phyloP scores from a whole-genome alignment of 805 yeast species.

The Nakazawaea wyomingensis region DNA sequence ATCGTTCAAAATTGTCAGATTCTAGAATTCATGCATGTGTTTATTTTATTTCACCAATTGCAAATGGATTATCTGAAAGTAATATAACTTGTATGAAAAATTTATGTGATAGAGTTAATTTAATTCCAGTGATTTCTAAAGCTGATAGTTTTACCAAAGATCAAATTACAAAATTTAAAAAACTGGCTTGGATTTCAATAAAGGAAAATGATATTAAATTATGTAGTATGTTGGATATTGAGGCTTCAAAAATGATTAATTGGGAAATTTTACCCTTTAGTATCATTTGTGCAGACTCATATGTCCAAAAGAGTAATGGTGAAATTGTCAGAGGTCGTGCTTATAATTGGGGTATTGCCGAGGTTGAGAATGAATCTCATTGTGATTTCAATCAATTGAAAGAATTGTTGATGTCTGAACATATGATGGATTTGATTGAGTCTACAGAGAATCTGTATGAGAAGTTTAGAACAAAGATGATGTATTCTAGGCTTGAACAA shows the following conservation, averaged over 20 bases:
- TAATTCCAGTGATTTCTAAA: conserved; percentile 78
- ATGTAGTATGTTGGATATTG: conserved; percentile 43
- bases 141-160: conserved; percentile 65
- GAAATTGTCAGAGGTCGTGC: conserved; percentile 62
- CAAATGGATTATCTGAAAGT: conserved; percentile 53
- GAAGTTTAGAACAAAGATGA: conserved; percentile 53
- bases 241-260: conserved; percentile 28
- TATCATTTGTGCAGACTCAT: conserved; percentile 60
- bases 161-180: conserved; percentile 51
- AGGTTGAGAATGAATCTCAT: conserved; percentile 69
- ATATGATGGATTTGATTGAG: conserved; percentile 73
- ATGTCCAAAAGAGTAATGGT: conserved; percentile 37
- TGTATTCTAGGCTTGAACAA: conserved; percentile 39
- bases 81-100: conserved; percentile 73
- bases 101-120: conserved; percentile 65
- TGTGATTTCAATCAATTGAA: conserved; percentile 72
- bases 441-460: conserved; percentile 79
- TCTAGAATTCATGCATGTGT: conserved; percentile 79
- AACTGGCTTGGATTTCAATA: conserved; percentile 44
- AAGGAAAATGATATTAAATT: conserved; percentile 50
- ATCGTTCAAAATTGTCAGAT: conserved; percentile 48
- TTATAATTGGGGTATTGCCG: conserved; percentile 84
- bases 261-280: conserved; percentile 57
- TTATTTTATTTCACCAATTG: conserved; percentile 72
- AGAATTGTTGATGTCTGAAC: conserved; percentile 57